A percentile compares a stretch with the other conserved stretches of the same genome.
Conservation (phyloP, 306 rosid species). For the Cotoneaster glaucophyllus region DNA sequence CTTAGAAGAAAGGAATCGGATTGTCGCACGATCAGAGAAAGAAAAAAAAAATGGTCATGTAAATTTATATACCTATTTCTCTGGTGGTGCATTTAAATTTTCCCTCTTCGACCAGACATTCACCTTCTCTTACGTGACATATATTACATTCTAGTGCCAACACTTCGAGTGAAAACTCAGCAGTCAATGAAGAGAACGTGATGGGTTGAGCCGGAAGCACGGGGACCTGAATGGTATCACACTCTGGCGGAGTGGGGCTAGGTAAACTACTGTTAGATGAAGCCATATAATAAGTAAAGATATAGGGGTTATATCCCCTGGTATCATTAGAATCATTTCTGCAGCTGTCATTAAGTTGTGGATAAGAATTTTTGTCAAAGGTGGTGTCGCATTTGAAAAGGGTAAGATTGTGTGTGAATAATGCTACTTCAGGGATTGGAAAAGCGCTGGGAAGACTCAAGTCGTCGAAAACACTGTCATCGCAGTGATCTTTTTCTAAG, state of each 20-base stretch:
- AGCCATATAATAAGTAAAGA: neutral
- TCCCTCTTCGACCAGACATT: neutral
- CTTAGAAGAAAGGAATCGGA: neutral
- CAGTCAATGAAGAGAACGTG: rapidly evolving
- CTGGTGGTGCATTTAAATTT: neutral
- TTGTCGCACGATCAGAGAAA: neutral
- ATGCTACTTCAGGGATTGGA: too few relatives aligned
- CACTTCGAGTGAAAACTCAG: neutral
- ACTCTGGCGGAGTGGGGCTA: neutral
- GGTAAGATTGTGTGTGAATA: neutral
- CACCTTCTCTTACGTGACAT: neutral
- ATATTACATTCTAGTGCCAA: neutral
- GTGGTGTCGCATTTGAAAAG: neutral
- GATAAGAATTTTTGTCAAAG: rapidly evolving
- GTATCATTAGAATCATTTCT: rapidly evolving
- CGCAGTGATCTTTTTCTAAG: rapidly evolving
- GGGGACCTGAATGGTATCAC: neutral
- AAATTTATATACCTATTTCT: neutral
- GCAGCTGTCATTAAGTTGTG: rapidly evolving
- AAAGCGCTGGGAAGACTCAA: neutral
- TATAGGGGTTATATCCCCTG: too few relatives aligned
- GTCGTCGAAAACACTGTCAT: neutral
- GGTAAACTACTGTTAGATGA: neutral
- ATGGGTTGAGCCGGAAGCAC: rapidly evolving
- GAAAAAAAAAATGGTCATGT: too few relatives aligned